phyloP scores from a whole-genome alignment of 441 rosid species.

The Daphne laureola region DNA sequence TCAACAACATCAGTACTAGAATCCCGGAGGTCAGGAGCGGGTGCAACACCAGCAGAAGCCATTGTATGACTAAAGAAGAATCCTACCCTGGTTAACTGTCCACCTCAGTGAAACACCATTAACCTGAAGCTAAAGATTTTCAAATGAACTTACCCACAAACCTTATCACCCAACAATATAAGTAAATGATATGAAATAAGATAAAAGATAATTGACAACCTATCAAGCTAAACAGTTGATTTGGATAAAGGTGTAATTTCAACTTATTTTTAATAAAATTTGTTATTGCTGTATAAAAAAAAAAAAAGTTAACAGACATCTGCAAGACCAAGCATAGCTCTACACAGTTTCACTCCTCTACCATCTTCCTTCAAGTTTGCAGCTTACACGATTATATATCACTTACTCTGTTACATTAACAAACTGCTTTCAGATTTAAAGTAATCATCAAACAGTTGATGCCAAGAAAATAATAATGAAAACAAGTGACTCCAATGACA shows the following conservation, averaged over 20 bases:
- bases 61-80: constrained; percentile 30
- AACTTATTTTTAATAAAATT: no score
- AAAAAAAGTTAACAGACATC: neutral
- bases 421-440: no score
- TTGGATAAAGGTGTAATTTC: no score
- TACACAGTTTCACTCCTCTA: no score
- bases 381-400: no score
- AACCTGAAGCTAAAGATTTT: constrained; percentile 22
- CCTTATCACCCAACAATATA: neutral
- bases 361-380: no score
- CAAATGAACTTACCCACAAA: neutral
- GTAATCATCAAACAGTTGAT: no score
- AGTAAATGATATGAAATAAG: neutral
- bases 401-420: no score
- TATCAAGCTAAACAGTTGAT: neutral
- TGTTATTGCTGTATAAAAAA: no score
- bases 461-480: no score
- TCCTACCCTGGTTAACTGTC: constrained; percentile 22
- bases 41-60: constrained; percentile 71
- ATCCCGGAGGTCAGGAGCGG: constrained; percentile 61
- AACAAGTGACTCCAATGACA: no score
- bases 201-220: neutral
- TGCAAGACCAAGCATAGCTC: no score
- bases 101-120: constrained; percentile 24
- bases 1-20: constrained; percentile 55